phyloP scores from a whole-genome alignment of 176 grass and related monocot genomes.

The Oryza australiensis region DNA sequence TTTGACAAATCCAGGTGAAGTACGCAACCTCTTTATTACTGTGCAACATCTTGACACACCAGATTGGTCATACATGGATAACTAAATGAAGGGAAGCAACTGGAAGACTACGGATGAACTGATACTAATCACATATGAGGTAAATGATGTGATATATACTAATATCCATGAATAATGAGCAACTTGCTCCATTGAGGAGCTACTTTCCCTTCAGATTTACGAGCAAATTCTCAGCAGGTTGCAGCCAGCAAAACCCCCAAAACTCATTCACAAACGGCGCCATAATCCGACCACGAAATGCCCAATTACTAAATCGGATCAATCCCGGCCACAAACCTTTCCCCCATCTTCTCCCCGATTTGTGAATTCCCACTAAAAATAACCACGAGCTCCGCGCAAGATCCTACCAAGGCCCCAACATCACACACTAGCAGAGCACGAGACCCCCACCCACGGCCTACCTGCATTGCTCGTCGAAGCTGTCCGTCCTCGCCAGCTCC shows the following conservation, averaged over 20 bases:
- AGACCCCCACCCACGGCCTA: slow-evolving; percentile 23
- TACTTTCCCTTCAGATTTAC: background rate
- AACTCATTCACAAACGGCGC: slow-evolving; percentile 8
- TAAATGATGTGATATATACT: background rate
- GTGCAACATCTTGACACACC: background rate
- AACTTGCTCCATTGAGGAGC: background rate
- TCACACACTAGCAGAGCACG: background rate
- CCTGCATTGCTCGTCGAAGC: slow-evolving; percentile 89
- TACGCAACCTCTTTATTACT: background rate
- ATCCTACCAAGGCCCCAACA: slow-evolving; percentile 15
- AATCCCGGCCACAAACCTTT: background rate
- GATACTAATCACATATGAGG: background rate
- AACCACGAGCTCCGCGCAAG: background rate
- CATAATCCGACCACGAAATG: background rate
- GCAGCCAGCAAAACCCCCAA: background rate
- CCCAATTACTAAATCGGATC: background rate
- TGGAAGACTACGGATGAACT: background rate
- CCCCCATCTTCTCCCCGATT: background rate
- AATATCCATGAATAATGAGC: background rate
- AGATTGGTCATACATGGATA: background rate
- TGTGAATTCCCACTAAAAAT: background rate
- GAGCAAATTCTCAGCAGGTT: background rate
- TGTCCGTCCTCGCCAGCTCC: slow-evolving; percentile 57
- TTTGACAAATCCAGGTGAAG: background rate
- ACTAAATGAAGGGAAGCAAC: background rate